These are phyloP conservation scores for Thymus mandschuricus DNA, from an alignment of 257 asterid genomes.

Conservation along the genomic window DNA sequence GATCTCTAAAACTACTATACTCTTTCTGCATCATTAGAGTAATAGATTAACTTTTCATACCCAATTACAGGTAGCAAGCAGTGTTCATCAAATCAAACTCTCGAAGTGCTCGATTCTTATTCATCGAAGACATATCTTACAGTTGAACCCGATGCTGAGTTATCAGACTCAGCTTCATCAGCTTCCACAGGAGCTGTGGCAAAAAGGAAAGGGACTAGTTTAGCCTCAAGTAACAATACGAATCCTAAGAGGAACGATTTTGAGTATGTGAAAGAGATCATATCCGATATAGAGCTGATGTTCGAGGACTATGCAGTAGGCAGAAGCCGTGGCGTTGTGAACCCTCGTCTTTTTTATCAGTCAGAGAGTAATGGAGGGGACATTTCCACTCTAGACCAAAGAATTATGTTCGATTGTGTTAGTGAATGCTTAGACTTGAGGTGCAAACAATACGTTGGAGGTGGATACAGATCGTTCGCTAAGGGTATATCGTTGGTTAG, in stretches of 20 bases:
- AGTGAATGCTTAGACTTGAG: conserved; percentile 66
- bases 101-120: conserved; percentile 49
- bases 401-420: conserved; percentile 69
- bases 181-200: conserved; percentile 29
- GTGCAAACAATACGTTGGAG: conserved; percentile 47
- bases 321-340: conserved; percentile 44
- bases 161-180: conserved; percentile 89
- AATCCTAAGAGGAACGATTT: conserved; percentile 52
- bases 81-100: conserved; percentile 62
- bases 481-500: conserved; percentile 52
- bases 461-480: conserved; percentile 62
- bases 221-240: conserved; percentile 2
- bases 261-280: conserved; percentile 68
- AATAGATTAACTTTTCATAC: conserved; percentile 6
- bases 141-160: conserved; percentile 55
- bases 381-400: conserved; percentile 43
- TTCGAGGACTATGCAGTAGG: conserved; percentile 67
- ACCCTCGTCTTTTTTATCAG: conserved; percentile 55
- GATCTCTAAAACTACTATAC: conserved; percentile 12
- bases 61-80: conserved; percentile 63
- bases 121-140: conserved; percentile 42
- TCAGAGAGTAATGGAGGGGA: conserved; percentile 41
- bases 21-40: neutral
- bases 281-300: conserved; percentile 55
- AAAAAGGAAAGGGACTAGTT: conserved; percentile 26